Conservation (phyloP, 768 basidiomycete genomes). For the Phaeotremella skinneri region DNA sequence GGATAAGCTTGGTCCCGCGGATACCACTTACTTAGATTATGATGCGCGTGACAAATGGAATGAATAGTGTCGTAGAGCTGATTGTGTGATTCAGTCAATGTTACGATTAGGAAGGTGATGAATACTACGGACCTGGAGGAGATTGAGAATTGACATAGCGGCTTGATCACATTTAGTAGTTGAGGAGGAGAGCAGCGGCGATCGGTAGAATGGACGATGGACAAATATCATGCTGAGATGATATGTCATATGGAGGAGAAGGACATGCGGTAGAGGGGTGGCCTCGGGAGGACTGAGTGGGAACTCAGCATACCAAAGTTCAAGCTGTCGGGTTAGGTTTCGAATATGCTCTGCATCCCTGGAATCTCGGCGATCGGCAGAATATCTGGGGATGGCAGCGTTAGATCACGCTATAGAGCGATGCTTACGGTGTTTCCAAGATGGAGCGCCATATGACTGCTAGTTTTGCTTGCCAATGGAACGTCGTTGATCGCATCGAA, state of each 20-base stretch:
- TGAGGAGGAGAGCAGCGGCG: conserved; percentile 5
- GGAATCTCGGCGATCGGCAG: neutral
- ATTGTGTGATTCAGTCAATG: neutral
- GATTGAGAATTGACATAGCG: conserved; percentile 15
- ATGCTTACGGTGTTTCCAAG: conserved; percentile 14
- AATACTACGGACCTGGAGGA: conserved; percentile 13
- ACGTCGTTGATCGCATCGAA: conserved; percentile 23
- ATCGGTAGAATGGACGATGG: conserved; percentile 24
- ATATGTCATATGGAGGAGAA: conserved; percentile 22
- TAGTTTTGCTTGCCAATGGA: conserved; percentile 23
- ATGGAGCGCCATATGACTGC: conserved; percentile 14
- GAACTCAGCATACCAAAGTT: conserved; percentile 16
- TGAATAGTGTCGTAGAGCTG: conserved; percentile 16
- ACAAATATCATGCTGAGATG: conserved; percentile 24
- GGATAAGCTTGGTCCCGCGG: neutral
- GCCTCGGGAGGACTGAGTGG: conserved; percentile 17
- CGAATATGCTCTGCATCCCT: neutral
- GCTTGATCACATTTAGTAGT: conserved; percentile 19
- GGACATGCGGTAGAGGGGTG: conserved; percentile 18
- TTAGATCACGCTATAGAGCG: neutral
- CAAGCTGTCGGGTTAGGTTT: conserved; percentile 12
- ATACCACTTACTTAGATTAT: conserved; percentile 20
- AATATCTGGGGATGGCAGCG: conserved; percentile 20
- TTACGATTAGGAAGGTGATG: neutral
- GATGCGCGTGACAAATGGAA: conserved; percentile 16